Percentiles rank a stretch among this genome's conserved stretches.
Conservation (phyloP, 345 rosid species). For the Ceriops tagal region DNA sequence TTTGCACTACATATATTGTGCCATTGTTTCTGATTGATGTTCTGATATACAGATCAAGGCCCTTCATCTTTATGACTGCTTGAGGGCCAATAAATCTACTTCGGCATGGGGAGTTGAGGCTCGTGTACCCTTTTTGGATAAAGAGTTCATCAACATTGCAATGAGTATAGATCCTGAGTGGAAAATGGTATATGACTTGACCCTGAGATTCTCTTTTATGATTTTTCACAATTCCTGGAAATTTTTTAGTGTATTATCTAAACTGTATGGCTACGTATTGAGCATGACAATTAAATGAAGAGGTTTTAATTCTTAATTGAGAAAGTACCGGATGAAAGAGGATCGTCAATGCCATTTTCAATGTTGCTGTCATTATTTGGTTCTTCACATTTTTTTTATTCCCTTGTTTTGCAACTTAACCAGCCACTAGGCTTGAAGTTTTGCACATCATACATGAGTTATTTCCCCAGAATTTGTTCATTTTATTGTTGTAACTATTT, state of each 20-base stretch:
- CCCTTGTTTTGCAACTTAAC: no score
- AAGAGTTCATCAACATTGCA: slow-evolving; percentile 58
- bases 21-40: slow-evolving; percentile 10
- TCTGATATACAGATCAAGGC: slow-evolving; percentile 59
- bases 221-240: background rate
- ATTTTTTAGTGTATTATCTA: background rate
- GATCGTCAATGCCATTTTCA: no score
- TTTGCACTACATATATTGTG: background rate
- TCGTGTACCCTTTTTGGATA: slow-evolving; percentile 84
- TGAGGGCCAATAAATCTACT: slow-evolving; percentile 83
- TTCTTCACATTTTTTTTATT: no score
- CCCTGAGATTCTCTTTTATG: background rate
- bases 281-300: background rate
- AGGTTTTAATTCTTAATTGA: no score
- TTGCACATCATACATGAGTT: no score
- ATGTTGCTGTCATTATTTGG: no score
- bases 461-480: no score
- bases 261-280: background rate
- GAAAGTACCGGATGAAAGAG: no score
- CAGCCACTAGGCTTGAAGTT: no score
- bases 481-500: no score
- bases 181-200: slow-evolving; percentile 58
- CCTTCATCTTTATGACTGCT: slow-evolving; percentile 84
- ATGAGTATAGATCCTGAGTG: slow-evolving; percentile 84
- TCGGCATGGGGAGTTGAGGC: slow-evolving; percentile 95